Base-by-base conservation (phyloP, 2,329 filamentous ascomycete genomes). In the Cladobotryum mycophilum region DNA sequence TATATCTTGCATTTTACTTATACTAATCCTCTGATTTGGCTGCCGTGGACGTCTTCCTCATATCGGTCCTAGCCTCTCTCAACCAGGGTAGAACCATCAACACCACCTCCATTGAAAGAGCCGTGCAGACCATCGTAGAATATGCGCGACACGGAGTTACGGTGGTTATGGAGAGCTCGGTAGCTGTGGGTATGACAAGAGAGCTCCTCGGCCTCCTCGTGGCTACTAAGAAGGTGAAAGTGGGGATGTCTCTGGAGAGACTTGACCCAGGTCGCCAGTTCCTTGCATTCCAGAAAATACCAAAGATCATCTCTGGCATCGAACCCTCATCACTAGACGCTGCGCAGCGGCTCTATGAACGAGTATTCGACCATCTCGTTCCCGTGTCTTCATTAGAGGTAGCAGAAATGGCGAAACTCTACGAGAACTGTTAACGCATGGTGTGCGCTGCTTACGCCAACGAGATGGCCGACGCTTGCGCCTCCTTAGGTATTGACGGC, bases 401-500 rank as follows among this genome's bases (percentile, higher is more conserved):
- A 1, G 78, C 78, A 1, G 78, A 80, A 60, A 79, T 80, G 75
- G 76, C 72, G 54, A 81, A 81, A 62, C 64, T 80, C 9, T 80
- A 79, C 58, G 77, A 80, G 53, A 81, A 80, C 59, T 81, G 78
- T 58, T 75, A 79, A 58, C 69, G 77, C 2, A 79, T 78, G 72
- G 64, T 80, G 13, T 70, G 69, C 57, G 76, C 78, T 35, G 76
- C 77, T 0, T 80, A 76, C 49, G 75, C 71, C 49, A 80, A 80
- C 56, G 77, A 80, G 53, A 79, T 80, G 73, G 75, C 76, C 1
- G 74, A 80, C 55, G 76, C 77, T 6, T 79, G 76, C 48, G 48
- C 61, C 8, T 54, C 62, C 0, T 68, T 73, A 41, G 66, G 59
- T 20, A 78, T 80, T 41, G 70, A 80, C 51, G 70, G 74, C 0